Conservation (phyloP, 2,329 filamentous ascomycete genomes). For the Biscogniauxia mediterranea region DNA sequence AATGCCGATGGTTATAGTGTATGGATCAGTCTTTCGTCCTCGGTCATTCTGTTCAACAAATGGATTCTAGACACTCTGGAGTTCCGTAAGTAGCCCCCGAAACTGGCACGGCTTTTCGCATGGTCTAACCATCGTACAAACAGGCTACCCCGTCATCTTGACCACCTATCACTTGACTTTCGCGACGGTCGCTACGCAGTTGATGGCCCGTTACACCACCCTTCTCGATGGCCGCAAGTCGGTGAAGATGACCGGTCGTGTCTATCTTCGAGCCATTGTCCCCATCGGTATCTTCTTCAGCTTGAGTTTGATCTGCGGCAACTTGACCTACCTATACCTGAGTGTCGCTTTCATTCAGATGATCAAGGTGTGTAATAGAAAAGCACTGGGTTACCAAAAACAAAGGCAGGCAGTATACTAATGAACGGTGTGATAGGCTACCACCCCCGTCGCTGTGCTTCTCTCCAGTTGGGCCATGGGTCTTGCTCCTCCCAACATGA, state of each 20-base stretch:
- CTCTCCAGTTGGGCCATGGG: constrained; percentile 86
- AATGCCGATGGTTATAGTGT: constrained; percentile 50
- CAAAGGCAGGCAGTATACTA: constrained; percentile 8
- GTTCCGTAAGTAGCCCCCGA: constrained; percentile 64
- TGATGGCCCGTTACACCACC: constrained; percentile 85
- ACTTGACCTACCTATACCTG: constrained; percentile 92
- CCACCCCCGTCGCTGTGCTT: constrained; percentile 89
- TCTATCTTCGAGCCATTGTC: constrained; percentile 90
- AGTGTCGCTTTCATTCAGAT: constrained; percentile 98
- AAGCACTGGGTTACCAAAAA: not conserved
- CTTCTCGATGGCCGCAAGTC: constrained; percentile 92
- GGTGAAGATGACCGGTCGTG: constrained; percentile 93
- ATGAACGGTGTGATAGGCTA: constrained; percentile 58
- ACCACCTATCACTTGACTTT: constrained; percentile 96
- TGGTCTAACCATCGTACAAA: constrained; percentile 26
- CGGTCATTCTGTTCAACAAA: constrained; percentile 99
- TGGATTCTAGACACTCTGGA: constrained; percentile 85
- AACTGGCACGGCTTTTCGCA: not conserved
- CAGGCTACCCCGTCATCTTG: constrained; percentile 74
- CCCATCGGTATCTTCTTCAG: constrained; percentile 96
- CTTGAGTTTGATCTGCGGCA: constrained; percentile 92
- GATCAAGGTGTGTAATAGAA: constrained; percentile 69
- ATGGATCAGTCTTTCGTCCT: constrained; percentile 91
- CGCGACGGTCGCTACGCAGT: constrained; percentile 89
- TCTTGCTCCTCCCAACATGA: constrained; percentile 78